A percentile compares a stretch with the other conserved stretches of the same genome.
Evolutionary conservation across 2,329 filamentous ascomycete genomes (phyloP).

Genomic region (Calonectria pseudoreteaudii): DNA sequence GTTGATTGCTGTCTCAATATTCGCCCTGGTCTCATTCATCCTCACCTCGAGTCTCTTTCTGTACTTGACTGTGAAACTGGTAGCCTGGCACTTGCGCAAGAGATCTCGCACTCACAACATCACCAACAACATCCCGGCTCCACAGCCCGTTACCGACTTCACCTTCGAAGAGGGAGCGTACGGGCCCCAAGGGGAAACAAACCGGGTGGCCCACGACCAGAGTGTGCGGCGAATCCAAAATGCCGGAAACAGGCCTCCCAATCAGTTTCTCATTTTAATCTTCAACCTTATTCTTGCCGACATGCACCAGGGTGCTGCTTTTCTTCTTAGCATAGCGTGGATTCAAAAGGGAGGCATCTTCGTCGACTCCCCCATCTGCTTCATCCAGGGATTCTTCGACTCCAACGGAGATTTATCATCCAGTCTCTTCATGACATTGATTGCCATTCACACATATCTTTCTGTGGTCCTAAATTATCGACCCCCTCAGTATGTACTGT

Average conservation of each 20-base stretch:
- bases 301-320: constrained; percentile 72
- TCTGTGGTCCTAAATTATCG: constrained; percentile 68
- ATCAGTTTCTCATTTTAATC: constrained; percentile 78
- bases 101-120: constrained; percentile 22
- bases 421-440: constrained; percentile 73
- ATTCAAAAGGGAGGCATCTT: constrained; percentile 64
- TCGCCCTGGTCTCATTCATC: constrained; percentile 46
- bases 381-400: constrained; percentile 74
- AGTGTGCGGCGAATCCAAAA: constrained; percentile 18
- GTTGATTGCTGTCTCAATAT: constrained; percentile 43
- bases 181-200: constrained; percentile 20
- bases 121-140: constrained; percentile 26
- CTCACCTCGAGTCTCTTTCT: constrained; percentile 42
- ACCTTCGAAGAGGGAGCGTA: constrained; percentile 36
- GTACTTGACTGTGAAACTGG: constrained; percentile 45
- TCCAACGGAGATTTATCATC: constrained; percentile 74
- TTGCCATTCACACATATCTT: constrained; percentile 75
- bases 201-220: constrained; percentile 19
- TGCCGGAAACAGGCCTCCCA: constrained; percentile 50
- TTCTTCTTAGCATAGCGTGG: constrained; percentile 72
- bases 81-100: constrained; percentile 38
- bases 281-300: constrained; percentile 77
- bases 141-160: constrained; percentile 44
- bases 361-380: constrained; percentile 66
- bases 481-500: constrained; percentile 63